Conservation (phyloP, 495 filamentous ascomycete species). For the Podospora didyma region DNA sequence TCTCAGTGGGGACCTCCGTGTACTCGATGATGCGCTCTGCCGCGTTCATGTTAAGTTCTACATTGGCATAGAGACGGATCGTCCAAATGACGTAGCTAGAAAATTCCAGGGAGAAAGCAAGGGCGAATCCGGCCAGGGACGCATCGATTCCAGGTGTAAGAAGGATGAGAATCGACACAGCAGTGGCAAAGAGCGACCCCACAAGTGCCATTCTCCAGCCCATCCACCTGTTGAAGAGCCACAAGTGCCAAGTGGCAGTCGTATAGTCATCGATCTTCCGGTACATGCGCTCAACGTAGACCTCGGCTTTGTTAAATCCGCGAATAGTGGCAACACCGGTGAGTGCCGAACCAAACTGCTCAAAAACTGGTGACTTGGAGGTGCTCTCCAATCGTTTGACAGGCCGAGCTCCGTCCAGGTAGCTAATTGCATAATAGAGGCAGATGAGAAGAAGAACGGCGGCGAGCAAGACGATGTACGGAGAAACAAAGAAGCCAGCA, state of each 20-base stretch:
- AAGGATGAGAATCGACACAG: conserved; percentile 64
- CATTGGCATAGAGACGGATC: conserved; percentile 57
- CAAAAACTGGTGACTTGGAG: conserved; percentile 72
- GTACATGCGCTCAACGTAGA: conserved; percentile 65
- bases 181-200: conserved; percentile 63
- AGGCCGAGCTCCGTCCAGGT: conserved; percentile 68
- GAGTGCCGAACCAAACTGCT: conserved; percentile 67
- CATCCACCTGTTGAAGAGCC: conserved; percentile 73
- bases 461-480: conserved; percentile 56
- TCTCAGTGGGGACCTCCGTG: conserved; percentile 65
- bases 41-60: conserved; percentile 81
- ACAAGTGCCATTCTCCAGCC: conserved; percentile 65
- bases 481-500: conserved; percentile 60
- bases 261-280: conserved; percentile 60
- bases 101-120: conserved; percentile 56
- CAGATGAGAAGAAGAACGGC: conserved; percentile 51
- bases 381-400: conserved; percentile 72
- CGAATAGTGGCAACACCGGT: conserved; percentile 73
- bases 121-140: conserved; percentile 74
- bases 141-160: conserved; percentile 62
- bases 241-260: conserved; percentile 60
- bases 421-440: conserved; percentile 53
- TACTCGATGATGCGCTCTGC: conserved; percentile 83
- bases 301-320: conserved; percentile 60
- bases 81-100: conserved; percentile 52